Percentiles rank a stretch among this genome's conserved stretches.
Evolutionary conservation across 2,329 filamentous ascomycete genomes (phyloP).

Genomic region (Beauveria pseudobassiana): DNA sequence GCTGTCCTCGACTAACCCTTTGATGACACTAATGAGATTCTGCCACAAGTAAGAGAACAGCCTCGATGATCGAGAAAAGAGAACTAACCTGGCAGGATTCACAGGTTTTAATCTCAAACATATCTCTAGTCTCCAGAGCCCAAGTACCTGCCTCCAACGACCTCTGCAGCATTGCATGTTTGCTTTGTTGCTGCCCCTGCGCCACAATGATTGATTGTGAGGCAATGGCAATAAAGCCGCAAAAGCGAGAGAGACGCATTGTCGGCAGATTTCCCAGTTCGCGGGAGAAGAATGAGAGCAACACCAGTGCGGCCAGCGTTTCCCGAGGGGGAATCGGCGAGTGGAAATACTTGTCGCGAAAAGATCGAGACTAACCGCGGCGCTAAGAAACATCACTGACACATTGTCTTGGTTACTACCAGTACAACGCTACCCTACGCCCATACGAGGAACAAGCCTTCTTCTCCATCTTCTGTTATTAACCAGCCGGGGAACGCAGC

Average conservation of each 20-base stretch:
- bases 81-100: conserved; percentile 19
- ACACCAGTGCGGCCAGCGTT: background rate
- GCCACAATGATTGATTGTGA: background rate
- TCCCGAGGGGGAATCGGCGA: background rate
- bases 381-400: background rate
- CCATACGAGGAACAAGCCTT: background rate
- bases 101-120: conserved; percentile 16
- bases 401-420: background rate
- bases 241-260: background rate
- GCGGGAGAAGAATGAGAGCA: background rate
- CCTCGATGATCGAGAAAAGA: background rate
- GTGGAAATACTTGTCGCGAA: background rate
- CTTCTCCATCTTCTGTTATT: background rate
- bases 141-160: conserved; percentile 7
- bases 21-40: conserved; percentile 27
- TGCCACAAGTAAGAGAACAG: background rate
- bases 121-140: conserved; percentile 4
- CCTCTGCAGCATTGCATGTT: background rate
- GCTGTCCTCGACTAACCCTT: conserved; percentile 35
- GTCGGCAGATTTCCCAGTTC: background rate
- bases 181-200: background rate
- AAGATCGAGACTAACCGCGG: background rate
- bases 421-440: no score
- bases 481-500: background rate
- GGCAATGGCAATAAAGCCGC: background rate